Conservation (phyloP, 2,329 filamentous ascomycete genomes). For the Pyrenophora seminiperda region DNA sequence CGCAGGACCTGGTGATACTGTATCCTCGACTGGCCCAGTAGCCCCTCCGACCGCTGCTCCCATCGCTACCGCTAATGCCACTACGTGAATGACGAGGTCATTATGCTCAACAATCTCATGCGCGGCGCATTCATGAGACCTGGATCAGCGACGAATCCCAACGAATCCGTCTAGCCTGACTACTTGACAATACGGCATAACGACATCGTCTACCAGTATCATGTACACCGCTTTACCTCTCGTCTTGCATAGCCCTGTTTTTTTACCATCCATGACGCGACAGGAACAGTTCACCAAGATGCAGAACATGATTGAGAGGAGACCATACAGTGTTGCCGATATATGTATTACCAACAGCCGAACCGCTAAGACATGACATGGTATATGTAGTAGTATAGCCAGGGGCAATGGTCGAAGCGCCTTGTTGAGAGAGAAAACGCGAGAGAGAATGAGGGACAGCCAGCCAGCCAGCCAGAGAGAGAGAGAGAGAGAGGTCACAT, state of each 20-base stretch:
- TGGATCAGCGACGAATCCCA: neutral
- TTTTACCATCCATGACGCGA: neutral
- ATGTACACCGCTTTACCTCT: neutral
- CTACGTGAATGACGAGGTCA: constrained; percentile 2
- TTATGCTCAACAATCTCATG: neutral
- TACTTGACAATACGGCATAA: neutral
- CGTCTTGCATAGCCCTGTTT: constrained; percentile 2
- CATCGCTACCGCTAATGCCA: constrained; percentile 14
- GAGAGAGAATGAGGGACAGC: no score
- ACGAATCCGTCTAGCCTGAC: neutral
- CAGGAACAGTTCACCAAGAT: no score
- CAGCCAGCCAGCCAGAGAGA: no score
- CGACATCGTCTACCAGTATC: neutral
- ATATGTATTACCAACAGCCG: no score
- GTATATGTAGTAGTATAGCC: no score
- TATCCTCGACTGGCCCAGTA: constrained; percentile 14
- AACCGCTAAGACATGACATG: no score
- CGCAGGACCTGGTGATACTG: constrained; percentile 13
- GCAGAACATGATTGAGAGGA: no score
- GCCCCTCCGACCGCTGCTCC: constrained; percentile 14
- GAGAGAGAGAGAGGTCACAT: no score
- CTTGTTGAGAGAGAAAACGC: no score
- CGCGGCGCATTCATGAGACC: neutral
- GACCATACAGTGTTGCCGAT: no score
- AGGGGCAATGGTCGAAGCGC: no score